phyloP scores from a whole-genome alignment of 768 basidiomycete species.

The Pleurotus tuoliensis region DNA sequence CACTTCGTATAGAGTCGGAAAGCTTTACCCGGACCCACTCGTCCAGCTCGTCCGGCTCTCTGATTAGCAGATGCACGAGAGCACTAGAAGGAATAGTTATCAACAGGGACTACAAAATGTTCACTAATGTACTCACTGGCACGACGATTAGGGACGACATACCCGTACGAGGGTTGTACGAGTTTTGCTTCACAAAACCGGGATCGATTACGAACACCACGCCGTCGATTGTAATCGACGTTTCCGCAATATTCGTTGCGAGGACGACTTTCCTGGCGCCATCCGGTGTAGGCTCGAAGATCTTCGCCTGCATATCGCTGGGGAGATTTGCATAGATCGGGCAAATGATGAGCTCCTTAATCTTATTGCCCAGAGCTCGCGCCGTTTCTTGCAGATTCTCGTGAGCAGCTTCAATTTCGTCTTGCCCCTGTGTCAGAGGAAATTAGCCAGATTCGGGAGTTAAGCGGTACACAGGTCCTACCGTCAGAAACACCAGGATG shows the following conservation, averaged over 20 bases:
- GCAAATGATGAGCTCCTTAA: constrained; percentile 89
- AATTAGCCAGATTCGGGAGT: not conserved
- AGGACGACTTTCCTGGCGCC: constrained; percentile 96
- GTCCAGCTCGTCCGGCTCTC: constrained; percentile 93
- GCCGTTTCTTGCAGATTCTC: constrained; percentile 96
- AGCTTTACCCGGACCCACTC: constrained; percentile 96
- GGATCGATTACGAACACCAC: constrained; percentile 99
- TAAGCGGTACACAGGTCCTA: constrained; percentile 29
- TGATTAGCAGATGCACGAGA: constrained; percentile 98
- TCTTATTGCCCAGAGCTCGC: constrained; percentile 92
- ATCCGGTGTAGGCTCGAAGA: constrained; percentile 97
- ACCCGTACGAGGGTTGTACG: constrained; percentile 96
- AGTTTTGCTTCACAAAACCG: constrained; percentile 98
- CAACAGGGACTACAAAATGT: not conserved
- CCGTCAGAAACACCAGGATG: constrained; percentile 95
- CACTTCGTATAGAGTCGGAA: constrained; percentile 99
- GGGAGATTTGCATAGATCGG: constrained; percentile 99
- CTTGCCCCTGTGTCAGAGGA: constrained; percentile 71
- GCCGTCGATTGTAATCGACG: constrained; percentile 98
- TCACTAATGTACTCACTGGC: constrained; percentile 55
- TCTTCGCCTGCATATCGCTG: constrained; percentile 99
- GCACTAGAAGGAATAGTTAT: constrained; percentile 46
- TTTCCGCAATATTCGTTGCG: constrained; percentile 99
- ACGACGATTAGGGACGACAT: constrained; percentile 98
- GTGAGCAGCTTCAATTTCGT: constrained; percentile 97